Evolutionary conservation across 192 early-diverging fungal species (phyloP).

Genomic region (Linnemannia hyalina): DNA sequence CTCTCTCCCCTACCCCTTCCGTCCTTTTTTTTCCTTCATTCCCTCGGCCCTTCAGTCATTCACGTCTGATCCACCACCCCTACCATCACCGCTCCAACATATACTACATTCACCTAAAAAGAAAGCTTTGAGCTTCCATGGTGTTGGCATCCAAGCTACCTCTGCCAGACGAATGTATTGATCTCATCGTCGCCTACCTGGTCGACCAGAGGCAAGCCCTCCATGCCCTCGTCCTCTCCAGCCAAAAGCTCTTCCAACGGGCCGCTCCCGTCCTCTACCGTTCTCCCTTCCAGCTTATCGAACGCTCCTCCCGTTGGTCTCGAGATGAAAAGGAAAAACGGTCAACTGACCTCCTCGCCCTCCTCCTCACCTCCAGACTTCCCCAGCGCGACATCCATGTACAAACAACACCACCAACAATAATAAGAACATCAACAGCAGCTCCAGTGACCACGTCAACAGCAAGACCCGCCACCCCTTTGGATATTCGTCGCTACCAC

Average conservation of each 20-base stretch:
- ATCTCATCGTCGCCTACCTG: constrained; percentile 44
- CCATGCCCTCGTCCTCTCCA: constrained; percentile 43
- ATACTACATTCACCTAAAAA: not conserved
- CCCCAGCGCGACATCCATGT: not conserved
- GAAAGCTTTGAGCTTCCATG: constrained; percentile 22
- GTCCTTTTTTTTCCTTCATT: not conserved
- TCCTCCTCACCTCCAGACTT: constrained; percentile 23
- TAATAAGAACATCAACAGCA: not conserved
- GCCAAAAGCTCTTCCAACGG: constrained; percentile 38
- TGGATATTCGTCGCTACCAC: not conserved
- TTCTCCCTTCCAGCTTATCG: constrained; percentile 40
- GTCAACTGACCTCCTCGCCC: constrained; percentile 26
- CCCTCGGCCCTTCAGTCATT: not conserved
- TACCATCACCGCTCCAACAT: not conserved
- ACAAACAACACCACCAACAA: not conserved
- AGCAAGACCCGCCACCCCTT: not conserved
- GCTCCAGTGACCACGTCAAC: not conserved
- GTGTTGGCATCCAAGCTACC: constrained; percentile 43
- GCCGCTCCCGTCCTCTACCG: constrained; percentile 40
- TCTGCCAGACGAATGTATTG: constrained; percentile 53
- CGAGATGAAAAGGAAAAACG: constrained; percentile 26
- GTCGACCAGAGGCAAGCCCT: constrained; percentile 39
- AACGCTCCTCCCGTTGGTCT: constrained; percentile 12
- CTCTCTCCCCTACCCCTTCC: not conserved
- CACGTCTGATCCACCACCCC: too few species aligned